Percentiles rank a stretch among this genome's conserved stretches.
These are phyloP conservation scores for Chernovozyma aurita DNA, from an alignment of 1,139 yeast genomes.

Conservation along the genomic window DNA sequence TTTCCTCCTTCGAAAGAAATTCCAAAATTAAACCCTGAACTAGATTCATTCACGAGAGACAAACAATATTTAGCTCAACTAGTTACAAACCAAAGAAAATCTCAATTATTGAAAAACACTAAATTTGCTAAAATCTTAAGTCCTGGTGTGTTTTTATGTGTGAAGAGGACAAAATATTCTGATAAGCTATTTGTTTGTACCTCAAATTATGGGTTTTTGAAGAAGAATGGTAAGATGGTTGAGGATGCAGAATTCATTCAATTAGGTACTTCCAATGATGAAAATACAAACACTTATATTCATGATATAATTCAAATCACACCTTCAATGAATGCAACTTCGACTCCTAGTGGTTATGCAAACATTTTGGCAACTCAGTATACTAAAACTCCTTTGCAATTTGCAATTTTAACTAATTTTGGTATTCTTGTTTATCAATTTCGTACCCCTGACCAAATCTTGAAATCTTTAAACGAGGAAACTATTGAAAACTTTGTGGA, in stretches of 20 bases:
- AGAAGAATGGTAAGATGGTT: slow-evolving; percentile 62
- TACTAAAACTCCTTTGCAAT: slow-evolving; percentile 53
- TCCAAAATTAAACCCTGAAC: slow-evolving; percentile 49
- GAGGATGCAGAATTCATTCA: slow-evolving; percentile 80
- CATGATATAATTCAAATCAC: slow-evolving; percentile 72
- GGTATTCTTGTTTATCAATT: slow-evolving; percentile 75
- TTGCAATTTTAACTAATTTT: slow-evolving; percentile 77
- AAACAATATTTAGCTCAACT: slow-evolving; percentile 41
- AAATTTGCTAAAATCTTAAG: slow-evolving; percentile 56
- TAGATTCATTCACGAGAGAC: slow-evolving; percentile 41
- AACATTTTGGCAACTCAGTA: slow-evolving; percentile 86
- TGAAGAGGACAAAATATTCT: slow-evolving; percentile 38
- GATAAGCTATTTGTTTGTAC: slow-evolving; percentile 69
- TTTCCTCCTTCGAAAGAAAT: slow-evolving; percentile 72
- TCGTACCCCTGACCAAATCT: slow-evolving; percentile 73
- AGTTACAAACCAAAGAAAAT: slow-evolving; percentile 41
- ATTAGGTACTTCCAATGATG: slow-evolving; percentile 37
- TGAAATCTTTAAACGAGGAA: slow-evolving; percentile 65
- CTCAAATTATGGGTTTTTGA: slow-evolving; percentile 78
- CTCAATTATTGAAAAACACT: slow-evolving; percentile 43
- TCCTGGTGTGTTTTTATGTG: slow-evolving; percentile 75
- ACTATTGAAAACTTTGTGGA: slow-evolving; percentile 44
- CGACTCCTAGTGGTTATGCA: slow-evolving; percentile 72
- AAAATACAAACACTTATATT: slow-evolving; percentile 35
- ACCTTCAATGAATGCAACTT: slow-evolving; percentile 66